Evolutionary conservation across 768 basidiomycete species (phyloP).

Genomic region (Rhodotorula toruloides): DNA sequence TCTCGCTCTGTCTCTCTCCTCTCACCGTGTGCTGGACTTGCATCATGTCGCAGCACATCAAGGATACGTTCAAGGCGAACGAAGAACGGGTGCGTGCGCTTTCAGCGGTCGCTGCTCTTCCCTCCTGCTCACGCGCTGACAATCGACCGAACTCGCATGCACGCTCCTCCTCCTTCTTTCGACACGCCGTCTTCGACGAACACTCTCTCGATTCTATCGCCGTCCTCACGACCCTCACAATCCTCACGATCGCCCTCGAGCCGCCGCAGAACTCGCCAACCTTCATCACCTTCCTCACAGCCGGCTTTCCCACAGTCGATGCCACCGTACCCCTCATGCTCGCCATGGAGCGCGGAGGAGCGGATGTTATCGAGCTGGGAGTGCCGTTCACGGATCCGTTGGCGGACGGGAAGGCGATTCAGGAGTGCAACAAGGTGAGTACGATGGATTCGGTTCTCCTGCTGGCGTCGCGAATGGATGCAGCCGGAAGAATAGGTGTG

Average conservation of each 20-base stretch:
- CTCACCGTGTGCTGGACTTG: too few relatives aligned
- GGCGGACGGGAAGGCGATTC: conserved; percentile 90
- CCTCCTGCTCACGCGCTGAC: background rate
- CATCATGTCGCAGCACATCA: conserved; percentile 32
- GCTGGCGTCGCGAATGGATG: too few relatives aligned
- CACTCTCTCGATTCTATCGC: too few relatives aligned
- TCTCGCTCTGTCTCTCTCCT: too few relatives aligned
- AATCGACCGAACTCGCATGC: background rate
- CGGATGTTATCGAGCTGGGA: conserved; percentile 91
- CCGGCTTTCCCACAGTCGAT: conserved; percentile 73
- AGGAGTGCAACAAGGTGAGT: conserved; percentile 79
- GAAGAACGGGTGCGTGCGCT: background rate
- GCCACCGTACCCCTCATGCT: conserved; percentile 83
- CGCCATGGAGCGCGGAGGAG: conserved; percentile 86
- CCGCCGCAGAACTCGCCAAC: conserved; percentile 40
- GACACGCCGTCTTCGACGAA: background rate
- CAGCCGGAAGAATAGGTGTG: too few relatives aligned
- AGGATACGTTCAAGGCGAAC: conserved; percentile 26
- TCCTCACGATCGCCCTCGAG: too few relatives aligned
- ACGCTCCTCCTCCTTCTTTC: too few relatives aligned
- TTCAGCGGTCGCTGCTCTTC: background rate
- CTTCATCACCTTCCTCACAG: conserved; percentile 74
- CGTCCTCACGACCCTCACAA: background rate
- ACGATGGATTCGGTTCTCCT: background rate
- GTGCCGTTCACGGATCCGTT: conserved; percentile 95